Percentiles rank a stretch among this genome's conserved stretches.
These are phyloP conservation scores for Globisporangium camurandrum DNA, from an alignment of 352 stramenopile genomes.

Conservation along the genomic window DNA sequence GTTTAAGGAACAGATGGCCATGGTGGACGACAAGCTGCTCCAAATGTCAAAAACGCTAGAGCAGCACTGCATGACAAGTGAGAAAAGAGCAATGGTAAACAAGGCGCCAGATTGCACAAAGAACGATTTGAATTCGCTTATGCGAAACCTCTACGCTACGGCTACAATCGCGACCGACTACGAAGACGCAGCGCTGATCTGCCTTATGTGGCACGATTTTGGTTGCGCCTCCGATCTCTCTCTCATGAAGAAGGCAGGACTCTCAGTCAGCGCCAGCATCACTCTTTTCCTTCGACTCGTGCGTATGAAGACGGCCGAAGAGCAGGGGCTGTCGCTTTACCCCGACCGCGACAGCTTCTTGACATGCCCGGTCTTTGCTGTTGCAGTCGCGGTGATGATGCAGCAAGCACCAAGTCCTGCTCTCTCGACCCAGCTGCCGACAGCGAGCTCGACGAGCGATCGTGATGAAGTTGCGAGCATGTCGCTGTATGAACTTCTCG, in stretches of 20 bases:
- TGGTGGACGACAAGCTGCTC: background rate
- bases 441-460: background rate
- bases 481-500: background rate
- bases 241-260: conserved; percentile 17
- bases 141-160: conserved; percentile 18
- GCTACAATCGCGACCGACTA: conserved; percentile 15
- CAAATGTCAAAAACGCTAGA: background rate
- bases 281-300: conserved; percentile 22
- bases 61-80: conserved; percentile 13
- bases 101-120: conserved; percentile 26
- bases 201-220: conserved; percentile 29
- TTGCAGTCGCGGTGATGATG: conserved; percentile 12
- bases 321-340: conserved; percentile 22
- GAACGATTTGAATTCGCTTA: conserved; percentile 12
- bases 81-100: conserved; percentile 16
- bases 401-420: conserved; percentile 8
- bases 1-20: background rate
- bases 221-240: conserved; percentile 18
- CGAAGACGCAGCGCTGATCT: conserved; percentile 21
- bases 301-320: conserved; percentile 19
- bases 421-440: conserved; percentile 12
- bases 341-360: conserved; percentile 9
- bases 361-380: conserved; percentile 15
- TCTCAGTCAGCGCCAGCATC: conserved; percentile 11
- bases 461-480: background rate